A percentile compares a stretch with the other conserved stretches of the same genome.
These are phyloP conservation scores for Ananas comosus DNA, from an alignment of 176 grass and related monocot genomes.

Conservation along the genomic window DNA sequence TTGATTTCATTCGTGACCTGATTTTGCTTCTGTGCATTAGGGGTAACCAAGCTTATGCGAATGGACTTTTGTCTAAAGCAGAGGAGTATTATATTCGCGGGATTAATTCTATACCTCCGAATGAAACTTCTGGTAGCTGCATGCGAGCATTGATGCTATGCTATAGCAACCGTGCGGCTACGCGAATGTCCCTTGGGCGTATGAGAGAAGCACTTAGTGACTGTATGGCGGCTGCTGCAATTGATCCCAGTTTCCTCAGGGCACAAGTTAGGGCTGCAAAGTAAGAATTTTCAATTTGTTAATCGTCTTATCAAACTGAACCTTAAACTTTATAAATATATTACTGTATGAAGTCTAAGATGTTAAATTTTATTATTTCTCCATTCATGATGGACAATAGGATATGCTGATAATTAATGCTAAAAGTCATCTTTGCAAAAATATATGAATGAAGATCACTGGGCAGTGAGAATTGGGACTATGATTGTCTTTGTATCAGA, in stretches of 20 bases:
- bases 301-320: not conserved
- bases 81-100: slow-evolving; percentile 78
- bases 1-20: not conserved
- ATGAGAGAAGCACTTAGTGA: slow-evolving; percentile 81
- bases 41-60: slow-evolving; percentile 73
- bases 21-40: slow-evolving; percentile 38
- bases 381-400: not conserved
- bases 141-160: slow-evolving; percentile 64
- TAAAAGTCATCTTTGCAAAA: not conserved
- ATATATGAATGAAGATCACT: not conserved
- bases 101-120: slow-evolving; percentile 52
- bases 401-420: not conserved
- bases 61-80: slow-evolving; percentile 54
- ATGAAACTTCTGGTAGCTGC: slow-evolving; percentile 33
- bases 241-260: slow-evolving; percentile 69
- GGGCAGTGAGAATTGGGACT: not conserved
- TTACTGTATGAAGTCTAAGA: not conserved
- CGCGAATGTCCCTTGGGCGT: slow-evolving; percentile 79
- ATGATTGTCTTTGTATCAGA: not conserved
- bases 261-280: slow-evolving; percentile 76
- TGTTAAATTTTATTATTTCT: not conserved
- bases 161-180: slow-evolving; percentile 91
- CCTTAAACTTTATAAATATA: not conserved
- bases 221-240: slow-evolving; percentile 48
- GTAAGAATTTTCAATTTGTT: slow-evolving; percentile 39